Percentiles rank a stretch among this genome's conserved stretches.
Evolutionary conservation across 352 stramenopile species (phyloP).

Genomic region (Aphanomyces invadans): DNA sequence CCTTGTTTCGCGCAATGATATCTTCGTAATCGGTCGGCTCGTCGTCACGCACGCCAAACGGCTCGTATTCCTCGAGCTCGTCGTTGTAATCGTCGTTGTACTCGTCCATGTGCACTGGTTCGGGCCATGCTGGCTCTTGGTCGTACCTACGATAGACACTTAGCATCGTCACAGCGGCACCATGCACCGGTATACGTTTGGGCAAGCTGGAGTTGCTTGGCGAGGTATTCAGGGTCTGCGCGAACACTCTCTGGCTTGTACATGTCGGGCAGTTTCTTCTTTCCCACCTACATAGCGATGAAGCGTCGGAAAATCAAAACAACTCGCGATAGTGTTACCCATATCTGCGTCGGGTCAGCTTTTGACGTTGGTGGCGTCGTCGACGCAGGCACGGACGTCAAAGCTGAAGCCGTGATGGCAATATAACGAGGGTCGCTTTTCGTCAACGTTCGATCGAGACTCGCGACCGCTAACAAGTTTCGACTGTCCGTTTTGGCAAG

Average conservation of each 20-base stretch:
- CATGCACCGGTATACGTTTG: slow-evolving; percentile 31
- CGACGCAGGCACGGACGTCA: slow-evolving; percentile 31
- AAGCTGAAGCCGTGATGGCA: slow-evolving; percentile 27
- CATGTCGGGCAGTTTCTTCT: slow-evolving; percentile 46
- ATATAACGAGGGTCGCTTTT: slow-evolving; percentile 31
- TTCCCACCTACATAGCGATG: slow-evolving; percentile 61
- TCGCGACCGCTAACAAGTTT: not conserved
- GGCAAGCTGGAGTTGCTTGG: slow-evolving; percentile 51
- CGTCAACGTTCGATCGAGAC: slow-evolving; percentile 31
- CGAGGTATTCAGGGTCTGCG: slow-evolving; percentile 36
- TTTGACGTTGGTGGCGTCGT: slow-evolving; percentile 20
- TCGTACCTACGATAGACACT: slow-evolving; percentile 23
- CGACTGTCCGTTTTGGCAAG: not conserved
- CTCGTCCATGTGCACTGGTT: slow-evolving; percentile 31
- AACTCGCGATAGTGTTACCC: no score
- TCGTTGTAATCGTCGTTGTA: slow-evolving; percentile 84
- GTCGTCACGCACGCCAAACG: slow-evolving; percentile 44
- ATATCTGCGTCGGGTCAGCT: slow-evolving; percentile 24
- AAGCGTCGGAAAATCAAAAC: no score
- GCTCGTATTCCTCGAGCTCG: slow-evolving; percentile 75
- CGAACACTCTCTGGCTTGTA: slow-evolving; percentile 53
- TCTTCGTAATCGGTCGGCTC: slow-evolving; percentile 42
- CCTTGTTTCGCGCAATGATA: slow-evolving; percentile 47
- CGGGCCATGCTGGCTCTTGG: slow-evolving; percentile 15
- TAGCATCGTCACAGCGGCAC: slow-evolving; percentile 6